Base-by-base conservation (phyloP, 164 flowering plant genomes). In the Aristolochia contorta region DNA sequence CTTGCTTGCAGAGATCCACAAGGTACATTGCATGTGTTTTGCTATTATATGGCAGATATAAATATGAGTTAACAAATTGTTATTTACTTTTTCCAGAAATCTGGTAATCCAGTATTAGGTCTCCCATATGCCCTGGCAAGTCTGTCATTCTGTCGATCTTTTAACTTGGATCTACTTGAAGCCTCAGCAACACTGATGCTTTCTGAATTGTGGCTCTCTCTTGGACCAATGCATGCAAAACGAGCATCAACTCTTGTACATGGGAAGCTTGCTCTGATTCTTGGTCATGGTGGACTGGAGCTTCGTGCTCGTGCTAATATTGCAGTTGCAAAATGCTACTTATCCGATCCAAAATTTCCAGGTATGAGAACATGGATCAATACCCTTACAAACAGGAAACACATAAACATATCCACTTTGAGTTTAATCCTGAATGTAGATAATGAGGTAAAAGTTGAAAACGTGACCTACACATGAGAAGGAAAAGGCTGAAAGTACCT, bases 221-320 rank as follows among this genome's bases (percentile, higher is more conserved):
- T 88, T 71, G 96, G 99, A 75, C 63, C 91, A 41, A 75, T 60
- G 61, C 97, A 90, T 79, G 84, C 92, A 47, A 82, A 81, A 68
- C 74, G 89, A 57, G 94, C 99, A 54, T 66, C 72, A 52, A 61
- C 67, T 65, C 95, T 93, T 41, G 27, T 90, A 43, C 88, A 90
- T 70, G 80, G 82, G 58, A 80, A 82, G 56, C 76, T 93, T 65
- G 92, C 97, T 2, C 79, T 85, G 73, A 82, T 90, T 70, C 86
- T 93, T 71, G 97, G 99, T 54, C 96, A 93, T 72, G 99, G 99
- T 54, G 96, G 99, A 63, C 69, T 93, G 74, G 97, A 93, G 80
- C 88, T 93, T 22, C 74, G 86, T 66, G 82, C 89, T 53, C 85
- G 96, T 32, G 97, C 99, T n/a, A 68, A 72, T 61, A 85, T 93